Evolutionary conservation across 768 basidiomycete species (phyloP).

Genomic region (Harrya chromipes): DNA sequence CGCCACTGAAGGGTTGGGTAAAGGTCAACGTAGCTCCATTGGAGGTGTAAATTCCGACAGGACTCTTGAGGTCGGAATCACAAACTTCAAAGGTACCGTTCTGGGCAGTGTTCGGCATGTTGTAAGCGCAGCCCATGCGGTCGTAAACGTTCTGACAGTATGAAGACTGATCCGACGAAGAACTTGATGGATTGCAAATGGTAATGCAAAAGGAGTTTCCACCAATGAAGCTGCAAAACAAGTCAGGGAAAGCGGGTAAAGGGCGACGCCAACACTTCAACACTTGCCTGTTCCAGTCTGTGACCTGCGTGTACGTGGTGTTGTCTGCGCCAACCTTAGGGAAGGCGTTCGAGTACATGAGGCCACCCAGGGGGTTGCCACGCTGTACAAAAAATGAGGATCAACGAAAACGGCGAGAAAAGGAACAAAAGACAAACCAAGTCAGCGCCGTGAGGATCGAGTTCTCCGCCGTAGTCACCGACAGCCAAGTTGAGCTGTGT

Average conservation of each 20-base stretch:
- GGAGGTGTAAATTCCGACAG: constrained; percentile 50
- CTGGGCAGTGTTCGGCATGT: constrained; percentile 61
- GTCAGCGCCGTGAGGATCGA: constrained; percentile 76
- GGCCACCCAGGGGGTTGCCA: constrained; percentile 78
- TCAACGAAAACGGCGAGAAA: constrained; percentile 8
- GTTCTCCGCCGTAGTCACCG: constrained; percentile 70
- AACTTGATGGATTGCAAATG: constrained; percentile 55
- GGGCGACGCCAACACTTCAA: constrained; percentile 16
- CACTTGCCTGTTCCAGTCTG: constrained; percentile 63
- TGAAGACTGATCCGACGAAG: constrained; percentile 37
- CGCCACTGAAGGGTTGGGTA: constrained; percentile 38
- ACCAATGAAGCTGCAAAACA: constrained; percentile 56
- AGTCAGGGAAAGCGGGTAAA: not conserved
- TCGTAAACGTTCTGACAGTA: constrained; percentile 75
- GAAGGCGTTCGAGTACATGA: constrained; percentile 61
- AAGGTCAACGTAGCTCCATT: constrained; percentile 43
- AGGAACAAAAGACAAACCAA: constrained; percentile 30
- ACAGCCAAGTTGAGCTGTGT: constrained; percentile 46
- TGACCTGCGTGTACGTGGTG: constrained; percentile 47
- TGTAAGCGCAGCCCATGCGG: constrained; percentile 69
- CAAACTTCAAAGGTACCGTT: constrained; percentile 64
- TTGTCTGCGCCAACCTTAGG: constrained; percentile 40
- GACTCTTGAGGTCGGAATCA: constrained; percentile 58
- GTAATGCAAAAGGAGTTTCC: constrained; percentile 64
- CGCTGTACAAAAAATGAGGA: constrained; percentile 38